Evolutionary conservation across 257 asterid species (phyloP).

Genomic region (Phtheirospermum japonicum): DNA sequence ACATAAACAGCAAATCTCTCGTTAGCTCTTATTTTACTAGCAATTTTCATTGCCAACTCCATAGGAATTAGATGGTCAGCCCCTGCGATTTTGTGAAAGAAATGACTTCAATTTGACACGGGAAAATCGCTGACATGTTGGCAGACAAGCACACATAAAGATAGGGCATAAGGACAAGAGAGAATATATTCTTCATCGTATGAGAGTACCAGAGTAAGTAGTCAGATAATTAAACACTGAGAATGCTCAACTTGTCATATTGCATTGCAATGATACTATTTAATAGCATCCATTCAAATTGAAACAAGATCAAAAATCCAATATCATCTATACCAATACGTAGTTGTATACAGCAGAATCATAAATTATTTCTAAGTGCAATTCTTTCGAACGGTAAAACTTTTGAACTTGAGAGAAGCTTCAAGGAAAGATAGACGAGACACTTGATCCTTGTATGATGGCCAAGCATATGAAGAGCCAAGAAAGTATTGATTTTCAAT

Average conservation of each 20-base stretch:
- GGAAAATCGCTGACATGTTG: constrained; percentile 14
- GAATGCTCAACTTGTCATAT: constrained; percentile 15
- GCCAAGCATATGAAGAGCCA: constrained; percentile 93
- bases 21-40: no score
- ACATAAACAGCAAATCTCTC: constrained; percentile 79
- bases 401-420: not conserved
- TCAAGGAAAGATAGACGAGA: not conserved
- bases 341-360: constrained; percentile 3
- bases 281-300: not conserved
- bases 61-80: no score
- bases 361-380: constrained; percentile 1
- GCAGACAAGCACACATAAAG: constrained; percentile 13
- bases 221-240: constrained; percentile 3
- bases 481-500: constrained; percentile 90
- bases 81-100: constrained; percentile 40
- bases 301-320: constrained; percentile 12
- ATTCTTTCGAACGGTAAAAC: not conserved
- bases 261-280: constrained; percentile 10
- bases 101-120: not conserved
- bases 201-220: constrained; percentile 12
- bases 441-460: constrained; percentile 48
- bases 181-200: not conserved
- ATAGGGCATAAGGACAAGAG: not conserved
- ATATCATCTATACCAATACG: constrained; percentile 6
- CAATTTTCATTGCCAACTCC: no score